Percentiles rank a stretch among this genome's conserved stretches.
Evolutionary conservation across 179 eudicot genomes (phyloP).

Genomic region (Pouteria campechiana): DNA sequence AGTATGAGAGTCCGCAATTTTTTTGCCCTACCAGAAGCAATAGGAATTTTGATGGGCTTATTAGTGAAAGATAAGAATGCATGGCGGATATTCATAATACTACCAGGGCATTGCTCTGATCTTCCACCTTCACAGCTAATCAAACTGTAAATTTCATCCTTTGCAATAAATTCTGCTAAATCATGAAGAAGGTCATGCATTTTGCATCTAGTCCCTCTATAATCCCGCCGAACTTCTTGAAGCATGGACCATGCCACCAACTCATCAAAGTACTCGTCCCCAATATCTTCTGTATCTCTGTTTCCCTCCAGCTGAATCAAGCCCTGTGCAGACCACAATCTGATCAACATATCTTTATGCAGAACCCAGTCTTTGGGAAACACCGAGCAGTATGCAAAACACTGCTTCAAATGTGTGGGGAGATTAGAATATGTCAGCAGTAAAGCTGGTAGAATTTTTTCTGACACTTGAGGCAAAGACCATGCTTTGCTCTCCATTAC

Average conservation of each 20-base stretch:
- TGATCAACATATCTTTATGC: neutral
- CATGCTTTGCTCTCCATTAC: neutral
- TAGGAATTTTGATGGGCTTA: no score
- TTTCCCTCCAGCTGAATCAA: neutral
- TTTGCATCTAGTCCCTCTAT: neutral
- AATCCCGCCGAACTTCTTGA: neutral
- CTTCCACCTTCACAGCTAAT: no score
- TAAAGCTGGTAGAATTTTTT: neutral
- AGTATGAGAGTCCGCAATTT: no score
- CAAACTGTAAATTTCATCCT: no score
- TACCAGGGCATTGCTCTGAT: no score
- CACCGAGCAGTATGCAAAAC: neutral
- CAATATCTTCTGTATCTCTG: constrained; percentile 1
- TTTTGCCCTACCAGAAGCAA: no score
- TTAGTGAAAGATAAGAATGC: no score
- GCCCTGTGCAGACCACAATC: neutral
- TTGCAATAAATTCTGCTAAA: constrained; percentile 5
- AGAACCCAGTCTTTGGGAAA: neutral
- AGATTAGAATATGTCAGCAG: neutral
- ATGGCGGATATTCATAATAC: no score
- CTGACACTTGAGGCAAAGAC: neutral
- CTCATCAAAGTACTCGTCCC: constrained; percentile 6
- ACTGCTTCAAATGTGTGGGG: neutral
- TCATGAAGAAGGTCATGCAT: constrained; percentile 22
- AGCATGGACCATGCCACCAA: constrained; percentile 14